A percentile compares a stretch with the other conserved stretches of the same genome.
These are phyloP conservation scores for Zea mays DNA, from an alignment of 176 grass and related monocot genomes.

Conservation along the genomic window DNA sequence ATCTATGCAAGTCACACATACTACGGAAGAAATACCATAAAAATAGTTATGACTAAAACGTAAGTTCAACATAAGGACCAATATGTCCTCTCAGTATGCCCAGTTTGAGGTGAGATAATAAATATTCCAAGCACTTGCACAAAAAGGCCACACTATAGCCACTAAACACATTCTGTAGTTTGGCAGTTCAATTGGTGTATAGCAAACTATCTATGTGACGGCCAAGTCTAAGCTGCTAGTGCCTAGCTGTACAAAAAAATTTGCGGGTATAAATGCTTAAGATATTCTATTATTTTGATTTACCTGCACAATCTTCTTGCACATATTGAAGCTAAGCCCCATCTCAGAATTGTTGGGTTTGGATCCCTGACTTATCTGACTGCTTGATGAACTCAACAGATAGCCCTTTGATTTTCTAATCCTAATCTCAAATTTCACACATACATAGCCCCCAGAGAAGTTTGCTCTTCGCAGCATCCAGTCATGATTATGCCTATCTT, in stretches of 20 bases:
- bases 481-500: constrained; percentile 67
- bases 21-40: not conserved
- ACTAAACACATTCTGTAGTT: not conserved
- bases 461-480: constrained; percentile 70
- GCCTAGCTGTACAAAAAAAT: constrained; percentile 18
- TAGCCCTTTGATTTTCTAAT: constrained; percentile 41
- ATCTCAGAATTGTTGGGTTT: constrained; percentile 58
- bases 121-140: not conserved
- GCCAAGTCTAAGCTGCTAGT: not conserved
- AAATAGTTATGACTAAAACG: not conserved
- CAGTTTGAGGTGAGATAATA: not conserved
- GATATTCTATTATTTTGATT: not conserved
- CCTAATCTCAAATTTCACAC: constrained; percentile 79
- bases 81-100: not conserved
- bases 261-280: not conserved
- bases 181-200: not conserved
- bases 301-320: constrained; percentile 75
- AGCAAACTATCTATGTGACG: not conserved
- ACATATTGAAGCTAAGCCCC: constrained; percentile 90
- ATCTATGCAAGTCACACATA: not conserved
- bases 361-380: constrained; percentile 30
- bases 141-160: not conserved
- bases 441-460: constrained; percentile 66
- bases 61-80: not conserved
- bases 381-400: constrained; percentile 33